Base-by-base conservation (phyloP, 164 flowering plant species). In the Sextonia rubra region DNA sequence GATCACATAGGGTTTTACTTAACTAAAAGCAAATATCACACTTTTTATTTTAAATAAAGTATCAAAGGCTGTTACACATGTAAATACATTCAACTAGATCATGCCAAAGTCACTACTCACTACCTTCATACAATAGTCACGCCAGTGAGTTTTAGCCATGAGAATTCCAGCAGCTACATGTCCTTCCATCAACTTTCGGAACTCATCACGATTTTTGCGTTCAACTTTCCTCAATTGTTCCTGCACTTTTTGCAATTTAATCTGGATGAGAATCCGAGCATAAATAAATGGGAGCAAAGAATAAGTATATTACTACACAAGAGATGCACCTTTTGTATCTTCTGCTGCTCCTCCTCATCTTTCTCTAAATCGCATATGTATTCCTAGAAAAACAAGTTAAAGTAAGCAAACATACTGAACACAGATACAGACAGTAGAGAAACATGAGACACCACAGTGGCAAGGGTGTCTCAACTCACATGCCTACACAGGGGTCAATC, bases 341-440 rank as follows among this genome's bases (percentile, higher is more conserved):
- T 96, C 87, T 76, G 84, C 76, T 90, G 91, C 82, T 96, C 99
- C 68, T 95, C 98, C 75, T 96, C 99, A 77, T 96, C 97, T 81
- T 80, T 88, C 84, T 96, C 98, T 76, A 96, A 77, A 76, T 90
- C 93, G 49, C 88, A 90, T 61, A 96, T 88, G 75, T 93, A 90
- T 62, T 93, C 98, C 98, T 93, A 82, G 44, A 75, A 77, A 12
- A 76, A 71, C 66, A 61, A n/a, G n/a, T 61, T 37, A 56, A 60
- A 49, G 66, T 79, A 52, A 82, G 63, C 26, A 71, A 30, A 74
- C 55, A 69, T 37, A 48, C 24, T 26, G 20, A 71, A 12, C 9
- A n/a, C 37, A 64, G 23, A 30, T 30, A 3, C 47, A 44, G 3
- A 61, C n/a, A 61, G 9, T 22, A 11, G n/a, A 58, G 30, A 26